phyloP scores from a whole-genome alignment of 2,329 filamentous ascomycete species.

The Aspergillus caelatus region DNA sequence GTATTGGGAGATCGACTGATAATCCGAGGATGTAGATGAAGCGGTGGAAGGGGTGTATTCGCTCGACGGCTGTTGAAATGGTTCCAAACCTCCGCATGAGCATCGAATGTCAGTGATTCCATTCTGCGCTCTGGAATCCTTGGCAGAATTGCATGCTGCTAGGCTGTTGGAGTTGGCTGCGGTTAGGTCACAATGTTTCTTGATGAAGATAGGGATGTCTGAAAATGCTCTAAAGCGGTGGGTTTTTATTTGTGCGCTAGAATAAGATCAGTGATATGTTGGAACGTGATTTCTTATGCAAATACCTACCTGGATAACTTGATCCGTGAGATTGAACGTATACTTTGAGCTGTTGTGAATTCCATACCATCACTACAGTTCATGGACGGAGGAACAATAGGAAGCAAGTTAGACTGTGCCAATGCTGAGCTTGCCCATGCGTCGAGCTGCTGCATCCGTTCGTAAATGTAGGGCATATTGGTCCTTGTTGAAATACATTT shows the following conservation, averaged over 20 bases:
- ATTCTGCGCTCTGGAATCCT: conserved; percentile 17
- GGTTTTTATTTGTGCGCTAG: conserved; percentile 49
- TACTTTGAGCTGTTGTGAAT: conserved; percentile 40
- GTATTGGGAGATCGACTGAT: conserved; percentile 31
- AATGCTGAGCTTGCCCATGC: conserved; percentile 42
- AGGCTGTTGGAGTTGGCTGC: conserved; percentile 28
- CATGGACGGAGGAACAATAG: conserved; percentile 25
- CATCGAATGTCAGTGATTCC: conserved; percentile 36
- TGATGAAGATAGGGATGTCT: conserved; percentile 50
- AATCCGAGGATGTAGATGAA: conserved; percentile 36
- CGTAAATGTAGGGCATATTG: conserved; percentile 42
- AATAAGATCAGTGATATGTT: conserved; percentile 10
- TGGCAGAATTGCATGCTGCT: conserved; percentile 7
- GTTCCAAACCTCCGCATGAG: conserved; percentile 33
- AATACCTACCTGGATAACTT: conserved; percentile 45
- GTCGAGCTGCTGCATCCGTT: conserved; percentile 47
- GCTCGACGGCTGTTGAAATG: conserved; percentile 31
- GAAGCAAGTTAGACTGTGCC: conserved; percentile 36
- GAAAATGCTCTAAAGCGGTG: conserved; percentile 52
- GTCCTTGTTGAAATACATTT: conserved; percentile 39
- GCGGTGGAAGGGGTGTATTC: conserved; percentile 39
- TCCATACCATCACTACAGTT: conserved; percentile 35
- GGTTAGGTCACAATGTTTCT: conserved; percentile 48
- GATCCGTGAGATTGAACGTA: conserved; percentile 46
- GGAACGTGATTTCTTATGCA: neutral